Evolutionary conservation across 768 basidiomycete species (phyloP).

Genomic region (Boletus rubropictus): DNA sequence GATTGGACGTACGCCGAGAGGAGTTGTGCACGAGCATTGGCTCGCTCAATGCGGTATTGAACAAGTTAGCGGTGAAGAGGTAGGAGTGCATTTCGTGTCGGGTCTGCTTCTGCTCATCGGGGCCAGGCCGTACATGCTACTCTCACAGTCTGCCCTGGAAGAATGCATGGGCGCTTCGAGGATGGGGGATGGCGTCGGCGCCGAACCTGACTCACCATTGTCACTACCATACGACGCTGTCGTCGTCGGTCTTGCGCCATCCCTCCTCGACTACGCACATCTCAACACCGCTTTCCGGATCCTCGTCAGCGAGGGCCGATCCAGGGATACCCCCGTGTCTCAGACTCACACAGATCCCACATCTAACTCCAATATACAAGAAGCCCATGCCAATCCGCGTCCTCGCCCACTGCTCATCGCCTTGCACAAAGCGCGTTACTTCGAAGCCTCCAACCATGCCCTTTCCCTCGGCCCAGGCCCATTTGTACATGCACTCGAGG

Average conservation of each 20-base stretch:
- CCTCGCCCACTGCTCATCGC: conserved; percentile 42
- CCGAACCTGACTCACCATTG: not conserved
- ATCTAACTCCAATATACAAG: no score
- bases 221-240: conserved; percentile 45
- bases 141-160: conserved; percentile 44
- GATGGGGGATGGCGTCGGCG: no score
- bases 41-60: conserved; percentile 45
- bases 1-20: conserved; percentile 39
- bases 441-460: conserved; percentile 40
- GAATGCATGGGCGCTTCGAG: conserved; percentile 31
- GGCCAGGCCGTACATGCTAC: conserved; percentile 46
- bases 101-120: not conserved
- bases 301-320: conserved; percentile 39
- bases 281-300: conserved; percentile 67
- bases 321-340: not conserved
- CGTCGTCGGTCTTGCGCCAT: conserved; percentile 57
- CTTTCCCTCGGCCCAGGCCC: conserved; percentile 67
- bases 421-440: conserved; percentile 53
- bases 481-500: conserved; percentile 59
- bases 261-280: conserved; percentile 43
- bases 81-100: conserved; percentile 9
- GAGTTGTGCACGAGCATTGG: conserved; percentile 65
- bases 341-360: not conserved
- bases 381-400: not conserved
- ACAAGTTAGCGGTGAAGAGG: conserved; percentile 38